Evolutionary conservation across 2,329 filamentous ascomycete species (phyloP).

Genomic region (Furcasterigmium furcatum): DNA sequence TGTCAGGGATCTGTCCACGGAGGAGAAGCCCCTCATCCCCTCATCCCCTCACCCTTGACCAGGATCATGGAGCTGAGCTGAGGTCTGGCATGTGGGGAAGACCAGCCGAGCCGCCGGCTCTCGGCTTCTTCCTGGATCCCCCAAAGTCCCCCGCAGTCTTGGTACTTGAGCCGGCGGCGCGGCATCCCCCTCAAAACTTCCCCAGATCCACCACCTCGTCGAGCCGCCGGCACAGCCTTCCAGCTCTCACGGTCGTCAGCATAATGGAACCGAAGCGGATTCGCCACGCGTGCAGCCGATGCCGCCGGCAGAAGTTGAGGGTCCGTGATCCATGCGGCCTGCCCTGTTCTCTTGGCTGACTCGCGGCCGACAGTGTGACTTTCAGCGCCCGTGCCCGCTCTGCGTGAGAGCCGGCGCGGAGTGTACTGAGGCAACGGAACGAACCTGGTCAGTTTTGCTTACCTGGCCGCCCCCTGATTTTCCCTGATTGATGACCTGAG

Average conservation of each 20-base stretch:
- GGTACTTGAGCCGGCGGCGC: too few species aligned
- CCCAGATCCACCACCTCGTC: background rate
- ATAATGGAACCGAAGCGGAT: background rate
- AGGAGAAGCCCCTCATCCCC: too few species aligned
- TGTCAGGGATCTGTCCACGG: too few species aligned
- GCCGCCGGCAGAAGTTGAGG: background rate
- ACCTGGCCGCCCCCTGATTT: background rate
- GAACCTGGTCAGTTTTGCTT: background rate
- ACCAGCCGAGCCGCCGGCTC: constrained; percentile 14
- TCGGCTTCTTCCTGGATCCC: too few species aligned
- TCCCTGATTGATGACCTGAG: background rate
- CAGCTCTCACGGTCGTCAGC: background rate
- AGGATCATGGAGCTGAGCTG: too few species aligned
- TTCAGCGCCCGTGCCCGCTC: background rate
- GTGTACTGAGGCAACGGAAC: background rate
- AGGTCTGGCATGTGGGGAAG: too few species aligned
- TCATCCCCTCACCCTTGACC: too few species aligned
- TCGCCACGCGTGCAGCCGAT: background rate
- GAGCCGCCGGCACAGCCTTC: background rate
- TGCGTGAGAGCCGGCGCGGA: background rate
- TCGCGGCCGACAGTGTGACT: background rate
- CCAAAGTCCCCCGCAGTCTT: too few species aligned
- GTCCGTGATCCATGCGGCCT: background rate
- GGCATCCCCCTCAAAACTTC: background rate
- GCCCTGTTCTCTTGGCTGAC: background rate